Conservation (phyloP, 1,139 yeast genomes). For the Diutina rugosa region DNA sequence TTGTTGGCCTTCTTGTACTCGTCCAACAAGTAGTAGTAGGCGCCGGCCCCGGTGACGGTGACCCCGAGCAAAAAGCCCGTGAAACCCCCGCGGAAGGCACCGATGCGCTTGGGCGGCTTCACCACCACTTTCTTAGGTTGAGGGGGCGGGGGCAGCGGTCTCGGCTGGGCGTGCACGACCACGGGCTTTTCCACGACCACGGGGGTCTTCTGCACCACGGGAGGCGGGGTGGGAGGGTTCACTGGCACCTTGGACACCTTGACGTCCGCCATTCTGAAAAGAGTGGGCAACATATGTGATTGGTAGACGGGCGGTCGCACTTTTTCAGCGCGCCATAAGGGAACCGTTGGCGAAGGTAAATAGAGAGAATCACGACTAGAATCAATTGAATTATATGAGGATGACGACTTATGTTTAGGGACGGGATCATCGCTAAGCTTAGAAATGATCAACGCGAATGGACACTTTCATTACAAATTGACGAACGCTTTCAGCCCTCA, state of each 20-base stretch:
- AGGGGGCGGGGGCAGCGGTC: neutral
- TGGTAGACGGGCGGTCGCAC: neutral
- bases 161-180: neutral
- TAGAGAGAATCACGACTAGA: neutral
- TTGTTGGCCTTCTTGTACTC: constrained; percentile 64
- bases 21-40: constrained; percentile 68
- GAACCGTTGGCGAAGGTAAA: neutral
- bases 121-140: neutral
- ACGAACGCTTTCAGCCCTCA: no score
- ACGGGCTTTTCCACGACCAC: constrained; percentile 1
- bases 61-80: constrained; percentile 73
- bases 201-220: neutral
- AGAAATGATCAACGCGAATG: no score
- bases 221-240: neutral
- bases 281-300: neutral
- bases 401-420: no score
- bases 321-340: neutral
- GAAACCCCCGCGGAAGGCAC: constrained; percentile 56
- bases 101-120: constrained; percentile 26
- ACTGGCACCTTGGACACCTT: neutral
- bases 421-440: no score
- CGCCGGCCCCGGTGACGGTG: constrained; percentile 57
- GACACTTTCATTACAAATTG: no score
- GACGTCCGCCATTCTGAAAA: neutral
- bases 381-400: no score